Percentiles rank a stretch among this genome's conserved stretches.
Evolutionary conservation across 139 green algal genomes (phyloP).

Genomic region (Microglena sp.): DNA sequence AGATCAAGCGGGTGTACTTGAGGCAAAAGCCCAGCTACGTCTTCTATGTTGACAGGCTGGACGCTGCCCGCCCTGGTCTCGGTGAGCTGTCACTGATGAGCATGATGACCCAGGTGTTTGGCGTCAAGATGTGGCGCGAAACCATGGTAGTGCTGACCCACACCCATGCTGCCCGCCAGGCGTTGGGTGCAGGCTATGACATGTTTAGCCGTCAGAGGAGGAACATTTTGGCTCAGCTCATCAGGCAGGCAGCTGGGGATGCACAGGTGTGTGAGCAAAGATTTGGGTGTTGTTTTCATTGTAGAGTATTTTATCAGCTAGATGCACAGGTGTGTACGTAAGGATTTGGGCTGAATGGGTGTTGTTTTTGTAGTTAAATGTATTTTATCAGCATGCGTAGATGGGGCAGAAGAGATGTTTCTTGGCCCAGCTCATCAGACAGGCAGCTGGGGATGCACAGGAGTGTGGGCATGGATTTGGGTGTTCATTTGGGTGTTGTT

Average conservation of each 20-base stretch:
- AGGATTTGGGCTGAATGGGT: not conserved
- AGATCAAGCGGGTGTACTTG: slow-evolving; percentile 18
- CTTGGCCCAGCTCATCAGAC: slow-evolving; percentile 28
- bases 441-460: slow-evolving; percentile 21
- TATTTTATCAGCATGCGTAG: too few species aligned
- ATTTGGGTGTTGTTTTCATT: too few species aligned
- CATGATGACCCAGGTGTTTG: slow-evolving; percentile 30
- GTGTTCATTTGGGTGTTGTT: too few species aligned
- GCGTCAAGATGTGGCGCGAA: slow-evolving; percentile 37
- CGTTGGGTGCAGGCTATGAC: slow-evolving; percentile 26
- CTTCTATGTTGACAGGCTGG: slow-evolving; percentile 48
- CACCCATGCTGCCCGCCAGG: slow-evolving; percentile 26
- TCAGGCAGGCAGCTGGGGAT: slow-evolving; percentile 22
- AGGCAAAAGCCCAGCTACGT: slow-evolving; percentile 46
- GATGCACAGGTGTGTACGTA: too few species aligned
- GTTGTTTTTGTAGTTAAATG: not conserved
- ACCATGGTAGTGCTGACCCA: slow-evolving; percentile 48
- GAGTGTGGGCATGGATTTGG: not conserved
- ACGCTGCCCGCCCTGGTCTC: slow-evolving; percentile 28
- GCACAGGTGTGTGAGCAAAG: slow-evolving; percentile 10
- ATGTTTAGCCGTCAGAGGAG: slow-evolving; percentile 25
- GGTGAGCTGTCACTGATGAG: slow-evolving; percentile 42
- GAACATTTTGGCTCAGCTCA: slow-evolving; percentile 35
- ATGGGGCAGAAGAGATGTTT: slow-evolving; percentile 36
- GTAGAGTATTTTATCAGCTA: too few species aligned